Percentiles rank a stretch among this genome's conserved stretches.
These are phyloP conservation scores for Aspergillus piperis DNA, from an alignment of 2,329 filamentous ascomycete species.

Conservation along the genomic window DNA sequence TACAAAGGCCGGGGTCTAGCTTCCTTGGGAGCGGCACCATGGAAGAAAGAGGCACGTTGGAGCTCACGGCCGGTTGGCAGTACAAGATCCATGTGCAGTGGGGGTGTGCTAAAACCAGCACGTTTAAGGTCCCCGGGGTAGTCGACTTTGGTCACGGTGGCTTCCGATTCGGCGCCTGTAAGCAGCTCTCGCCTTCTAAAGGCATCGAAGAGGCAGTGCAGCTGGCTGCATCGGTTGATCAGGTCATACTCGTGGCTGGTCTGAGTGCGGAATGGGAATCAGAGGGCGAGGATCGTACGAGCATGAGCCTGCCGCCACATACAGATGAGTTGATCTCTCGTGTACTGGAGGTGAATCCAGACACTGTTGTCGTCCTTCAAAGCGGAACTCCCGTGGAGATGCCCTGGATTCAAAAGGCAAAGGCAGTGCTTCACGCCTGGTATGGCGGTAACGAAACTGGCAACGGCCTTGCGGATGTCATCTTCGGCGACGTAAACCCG, in stretches of 20 bases:
- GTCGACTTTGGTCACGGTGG: conserved; percentile 58
- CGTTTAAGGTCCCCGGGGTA: conserved; percentile 48
- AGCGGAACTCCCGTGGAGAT: conserved; percentile 66
- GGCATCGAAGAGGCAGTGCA: conserved; percentile 53
- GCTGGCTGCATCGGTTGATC: conserved; percentile 67
- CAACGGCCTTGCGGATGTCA: conserved; percentile 72
- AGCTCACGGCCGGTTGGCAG: conserved; percentile 57
- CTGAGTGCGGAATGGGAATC: conserved; percentile 63
- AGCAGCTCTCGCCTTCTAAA: conserved; percentile 28
- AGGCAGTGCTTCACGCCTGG: conserved; percentile 71
- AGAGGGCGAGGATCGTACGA: conserved; percentile 59
- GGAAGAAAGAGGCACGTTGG: conserved; percentile 60
- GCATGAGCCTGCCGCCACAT: conserved; percentile 50
- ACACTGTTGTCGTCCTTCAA: conserved; percentile 70
- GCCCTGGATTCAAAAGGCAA: conserved; percentile 44
- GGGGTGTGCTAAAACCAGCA: conserved; percentile 57
- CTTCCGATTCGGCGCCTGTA: conserved; percentile 60
- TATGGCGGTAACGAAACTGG: conserved; percentile 80
- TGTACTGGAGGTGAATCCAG: conserved; percentile 64
- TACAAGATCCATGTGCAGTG: conserved; percentile 62
- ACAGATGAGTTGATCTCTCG: conserved; percentile 59
- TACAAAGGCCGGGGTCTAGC: conserved; percentile 60
- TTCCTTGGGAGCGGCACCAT: conserved; percentile 64
- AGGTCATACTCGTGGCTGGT: conserved; percentile 73
- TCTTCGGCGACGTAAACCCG: conserved; percentile 71